Percentiles rank a stretch among this genome's conserved stretches.
phyloP scores from a whole-genome alignment of 768 basidiomycete genomes.

The Trametopsis cervina region DNA sequence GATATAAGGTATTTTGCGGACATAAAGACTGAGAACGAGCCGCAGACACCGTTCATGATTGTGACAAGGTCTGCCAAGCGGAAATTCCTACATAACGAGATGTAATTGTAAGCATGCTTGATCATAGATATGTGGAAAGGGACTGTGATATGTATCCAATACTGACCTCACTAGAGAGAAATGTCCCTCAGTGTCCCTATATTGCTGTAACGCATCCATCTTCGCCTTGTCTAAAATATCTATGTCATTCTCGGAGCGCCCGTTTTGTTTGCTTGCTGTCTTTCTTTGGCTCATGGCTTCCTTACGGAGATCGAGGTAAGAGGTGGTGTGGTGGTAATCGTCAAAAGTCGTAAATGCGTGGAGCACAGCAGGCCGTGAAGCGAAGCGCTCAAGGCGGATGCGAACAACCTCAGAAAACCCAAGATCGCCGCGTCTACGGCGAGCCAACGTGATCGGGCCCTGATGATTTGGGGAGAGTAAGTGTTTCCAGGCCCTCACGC shows the following conservation, averaged over 20 bases:
- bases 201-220: conserved; percentile 62
- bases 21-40: conserved; percentile 90
- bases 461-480: no score
- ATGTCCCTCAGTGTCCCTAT: conserved; percentile 87
- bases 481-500: no score
- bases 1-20: conserved; percentile 84
- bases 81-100: conserved; percentile 65
- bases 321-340: no score
- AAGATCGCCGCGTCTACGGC: no score
- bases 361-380: no score
- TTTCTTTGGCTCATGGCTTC: conserved; percentile 46
- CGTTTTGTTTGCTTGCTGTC: conserved; percentile 25
- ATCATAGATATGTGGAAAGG: not conserved
- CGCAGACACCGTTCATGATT: conserved; percentile 98
- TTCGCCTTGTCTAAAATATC: conserved; percentile 18
- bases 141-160: conserved; percentile 12
- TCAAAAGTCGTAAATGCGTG: no score
- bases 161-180: conserved; percentile 91
- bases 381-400: no score
- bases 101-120: conserved; percentile 4
- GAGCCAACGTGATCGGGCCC: no score
- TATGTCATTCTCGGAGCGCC: conserved; percentile 10
- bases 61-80: conserved; percentile 97
- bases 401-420: no score
- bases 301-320: conserved; percentile 6